phyloP scores from a whole-genome alignment of 192 early-diverging fungal genomes.

The Gamsiella multidivaricata region DNA sequence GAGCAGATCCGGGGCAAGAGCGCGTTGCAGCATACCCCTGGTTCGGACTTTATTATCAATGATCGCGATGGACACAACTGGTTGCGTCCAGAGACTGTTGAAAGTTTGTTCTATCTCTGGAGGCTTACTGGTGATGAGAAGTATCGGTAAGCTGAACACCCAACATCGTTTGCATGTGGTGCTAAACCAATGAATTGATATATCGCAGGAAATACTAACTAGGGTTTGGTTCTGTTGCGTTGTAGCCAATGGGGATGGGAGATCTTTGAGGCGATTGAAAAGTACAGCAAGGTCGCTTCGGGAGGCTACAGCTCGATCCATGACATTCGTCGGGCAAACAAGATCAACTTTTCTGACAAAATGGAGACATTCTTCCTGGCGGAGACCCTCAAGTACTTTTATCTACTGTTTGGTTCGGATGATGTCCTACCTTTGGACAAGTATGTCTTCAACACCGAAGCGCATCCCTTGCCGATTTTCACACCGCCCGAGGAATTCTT shows the following conservation, averaged over 20 bases:
- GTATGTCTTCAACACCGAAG: conserved; percentile 89
- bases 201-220: not conserved
- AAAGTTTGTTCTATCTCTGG: conserved; percentile 87
- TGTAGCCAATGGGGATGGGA: conserved; percentile 80
- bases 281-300: conserved; percentile 72
- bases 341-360: conserved; percentile 41
- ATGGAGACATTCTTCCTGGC: conserved; percentile 84
- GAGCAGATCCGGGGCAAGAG: conserved; percentile 38
- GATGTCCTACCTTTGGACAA: conserved; percentile 72
- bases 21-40: conserved; percentile 36
- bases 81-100: conserved; percentile 87
- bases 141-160: conserved; percentile 71
- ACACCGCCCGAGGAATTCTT: conserved; percentile 19
- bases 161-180: too few relatives aligned
- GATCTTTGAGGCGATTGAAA: conserved; percentile 86
- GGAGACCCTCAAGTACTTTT: conserved; percentile 90
- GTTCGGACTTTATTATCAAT: conserved; percentile 70
- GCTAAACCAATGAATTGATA: too few relatives aligned
- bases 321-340: conserved; percentile 59
- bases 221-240: not conserved
- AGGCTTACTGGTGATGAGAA: conserved; percentile 84
- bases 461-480: conserved; percentile 74
- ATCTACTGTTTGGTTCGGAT: conserved; percentile 76
- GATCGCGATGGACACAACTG: conserved; percentile 75
- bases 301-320: conserved; percentile 67